Evolutionary conservation across 1,139 yeast genomes (phyloP).

Genomic region (Wickerhamomyces sp.): DNA sequence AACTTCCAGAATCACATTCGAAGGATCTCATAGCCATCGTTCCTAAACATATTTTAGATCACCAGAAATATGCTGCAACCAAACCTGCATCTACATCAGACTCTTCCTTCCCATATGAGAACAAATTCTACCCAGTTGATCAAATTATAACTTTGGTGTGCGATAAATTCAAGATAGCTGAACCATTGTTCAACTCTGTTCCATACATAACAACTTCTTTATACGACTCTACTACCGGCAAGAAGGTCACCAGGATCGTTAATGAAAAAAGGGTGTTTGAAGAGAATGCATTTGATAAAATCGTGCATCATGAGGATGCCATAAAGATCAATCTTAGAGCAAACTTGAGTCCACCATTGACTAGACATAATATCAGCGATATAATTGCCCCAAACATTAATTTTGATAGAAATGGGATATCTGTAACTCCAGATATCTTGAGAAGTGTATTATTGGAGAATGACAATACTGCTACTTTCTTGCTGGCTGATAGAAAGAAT

Average conservation of each 20-base stretch:
- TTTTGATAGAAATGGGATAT: background rate
- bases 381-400: background rate
- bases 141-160: slow-evolving; percentile 7
- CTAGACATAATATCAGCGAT: background rate
- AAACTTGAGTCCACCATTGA: background rate
- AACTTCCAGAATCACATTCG: background rate
- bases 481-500: slow-evolving; percentile 4
- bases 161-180: slow-evolving; percentile 1
- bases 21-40: slow-evolving; percentile 13
- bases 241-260: slow-evolving; percentile 4
- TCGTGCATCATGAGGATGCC: background rate
- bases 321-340: background rate
- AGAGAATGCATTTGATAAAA: slow-evolving; percentile 1
- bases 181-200: slow-evolving; percentile 11
- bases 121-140: slow-evolving; percentile 1
- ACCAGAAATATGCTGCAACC: slow-evolving; percentile 6
- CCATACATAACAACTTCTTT: slow-evolving; percentile 10
- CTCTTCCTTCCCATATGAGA: slow-evolving; percentile 6
- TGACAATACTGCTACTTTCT: slow-evolving; percentile 4
- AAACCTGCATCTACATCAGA: slow-evolving; percentile 6
- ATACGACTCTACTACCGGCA: background rate
- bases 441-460: slow-evolving; percentile 13
- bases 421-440: slow-evolving; percentile 16
- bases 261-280: slow-evolving; percentile 4
- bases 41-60: slow-evolving; percentile 17